Base-by-base conservation (phyloP, 495 filamentous ascomycete species). In the Penicillium waksmanii region DNA sequence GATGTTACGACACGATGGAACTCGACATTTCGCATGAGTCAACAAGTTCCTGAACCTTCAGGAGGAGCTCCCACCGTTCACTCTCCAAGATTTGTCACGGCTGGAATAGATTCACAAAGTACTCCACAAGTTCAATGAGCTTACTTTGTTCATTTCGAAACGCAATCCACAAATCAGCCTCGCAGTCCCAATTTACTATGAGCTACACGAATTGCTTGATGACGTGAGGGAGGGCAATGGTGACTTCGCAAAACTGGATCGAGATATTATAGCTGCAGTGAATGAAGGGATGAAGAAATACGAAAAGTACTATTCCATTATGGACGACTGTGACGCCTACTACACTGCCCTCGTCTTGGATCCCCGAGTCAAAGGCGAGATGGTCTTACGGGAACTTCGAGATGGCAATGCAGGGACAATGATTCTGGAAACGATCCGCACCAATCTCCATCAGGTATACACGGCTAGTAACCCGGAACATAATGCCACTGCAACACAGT, bases 151-250 rank as follows among this genome's bases (percentile, higher is more conserved):
- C n/a, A n/a, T n/a, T n/a, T n/a, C n/a, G n/a, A n/a, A n/a, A n/a
- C 56, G 56, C 53, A 56, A 61, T 46, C 53, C 59, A 34, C 59
- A 61, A 52, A 61, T 61, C 25, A 61, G 59, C 33, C 52, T 61
- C 9, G 40, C 44, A 13, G 15, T 61, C 13, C 59, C 59, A 19
- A 38, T 61, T 10, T 61, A 56, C 43, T 61, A 56, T 34, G 46
- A 56, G 38, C 59, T 61, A 23, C 53, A 61, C 19, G 59, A 56
- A 25, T 34, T 56, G 15, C 47, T 61, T 2, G 3, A 50, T 44
- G 59, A 61, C 31, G 42, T 44, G 42, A 7, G 5, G 6, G 42
- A 44, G 42, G 13, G 42, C n/a, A 44, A 56, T 13, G 55, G 15
- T 19, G 31, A 27, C 47, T 63, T 63, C 23, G 13, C 25, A 38